Percentiles rank a stretch among this genome's conserved stretches.
Conservation (phyloP, 1,284 basidiomycete genomes). For the Kwoniella shivajii region DNA sequence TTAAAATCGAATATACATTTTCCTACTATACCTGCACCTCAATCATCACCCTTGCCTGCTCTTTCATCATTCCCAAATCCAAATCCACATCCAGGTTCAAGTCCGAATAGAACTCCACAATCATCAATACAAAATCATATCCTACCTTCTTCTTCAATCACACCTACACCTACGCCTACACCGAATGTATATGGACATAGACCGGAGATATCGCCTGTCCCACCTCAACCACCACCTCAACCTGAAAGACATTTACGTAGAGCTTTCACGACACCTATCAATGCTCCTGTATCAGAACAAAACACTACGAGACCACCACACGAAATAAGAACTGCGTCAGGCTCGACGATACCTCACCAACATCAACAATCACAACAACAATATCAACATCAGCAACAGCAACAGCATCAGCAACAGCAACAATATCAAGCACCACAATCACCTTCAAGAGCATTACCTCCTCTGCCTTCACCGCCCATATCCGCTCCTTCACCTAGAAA, state of each 20-base stretch:
- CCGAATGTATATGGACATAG: conserved; percentile 11
- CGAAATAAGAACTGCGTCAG: conserved; percentile 23
- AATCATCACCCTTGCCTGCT: conserved; percentile 32
- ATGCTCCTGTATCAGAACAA: too few species aligned
- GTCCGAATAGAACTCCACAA: conserved; percentile 19
- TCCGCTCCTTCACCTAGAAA: background rate
- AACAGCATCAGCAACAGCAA: conserved; percentile 18
- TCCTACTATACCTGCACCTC: conserved; percentile 35
- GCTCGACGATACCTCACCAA: conserved; percentile 8
- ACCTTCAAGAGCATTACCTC: conserved; percentile 39
- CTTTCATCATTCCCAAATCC: conserved; percentile 24
- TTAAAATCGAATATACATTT: conserved; percentile 16
- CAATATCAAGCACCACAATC: conserved; percentile 28
- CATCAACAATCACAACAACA: background rate
- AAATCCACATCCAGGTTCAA: conserved; percentile 19
- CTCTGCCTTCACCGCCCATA: conserved; percentile 31
- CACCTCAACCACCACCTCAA: conserved; percentile 49
- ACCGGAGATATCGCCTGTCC: conserved; percentile 19
- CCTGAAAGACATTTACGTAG: conserved; percentile 45
- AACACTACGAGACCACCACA: conserved; percentile 10
- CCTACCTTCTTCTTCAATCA: background rate
- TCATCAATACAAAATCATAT: conserved; percentile 5
- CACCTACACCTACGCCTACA: conserved; percentile 7
- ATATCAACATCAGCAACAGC: conserved; percentile 20
- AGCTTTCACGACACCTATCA: conserved; percentile 40